Conservation (phyloP, 179 eudicot genomes). For the Dionaea muscipula region DNA sequence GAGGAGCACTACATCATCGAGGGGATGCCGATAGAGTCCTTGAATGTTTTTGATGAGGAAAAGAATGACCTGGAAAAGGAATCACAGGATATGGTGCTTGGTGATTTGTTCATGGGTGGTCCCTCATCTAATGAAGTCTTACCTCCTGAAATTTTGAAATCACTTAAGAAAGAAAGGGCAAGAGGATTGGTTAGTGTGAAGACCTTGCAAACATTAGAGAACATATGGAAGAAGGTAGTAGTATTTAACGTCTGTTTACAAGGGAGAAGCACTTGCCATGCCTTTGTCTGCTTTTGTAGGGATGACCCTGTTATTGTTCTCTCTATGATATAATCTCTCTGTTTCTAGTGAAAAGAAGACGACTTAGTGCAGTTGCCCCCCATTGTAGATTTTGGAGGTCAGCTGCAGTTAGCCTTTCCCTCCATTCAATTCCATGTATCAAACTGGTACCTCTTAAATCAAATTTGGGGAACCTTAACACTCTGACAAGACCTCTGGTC, state of each 20-base stretch:
- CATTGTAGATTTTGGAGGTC: too few species aligned
- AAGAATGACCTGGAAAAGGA: slow-evolving; percentile 28
- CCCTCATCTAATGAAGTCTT: slow-evolving; percentile 25
- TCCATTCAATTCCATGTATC: too few species aligned
- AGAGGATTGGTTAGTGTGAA: slow-evolving; percentile 38
- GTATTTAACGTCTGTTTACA: too few species aligned
- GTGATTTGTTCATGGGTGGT: slow-evolving; percentile 59
- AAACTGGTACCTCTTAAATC: too few species aligned
- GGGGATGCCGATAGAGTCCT: slow-evolving; percentile 18
- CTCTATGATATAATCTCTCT: too few species aligned
- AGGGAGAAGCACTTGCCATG: too few species aligned
- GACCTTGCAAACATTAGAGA: slow-evolving; percentile 61
- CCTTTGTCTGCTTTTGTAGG: too few species aligned
- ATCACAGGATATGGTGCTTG: slow-evolving; percentile 54
- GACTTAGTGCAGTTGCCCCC: too few species aligned
- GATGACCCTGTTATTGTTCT: too few species aligned
- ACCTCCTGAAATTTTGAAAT: slow-evolving; percentile 33
- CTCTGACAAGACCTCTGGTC: too few species aligned
- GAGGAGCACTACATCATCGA: slow-evolving; percentile 16
- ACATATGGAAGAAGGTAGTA: slow-evolving; percentile 84
- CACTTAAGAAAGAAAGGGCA: slow-evolving; percentile 49
- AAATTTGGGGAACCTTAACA: too few species aligned
- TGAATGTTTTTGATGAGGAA: slow-evolving; percentile 20
- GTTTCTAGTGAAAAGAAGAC: background rate
- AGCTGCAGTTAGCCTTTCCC: too few species aligned